Conservation (phyloP, 176 grass and related monocot genomes). For the Triticum urartu region DNA sequence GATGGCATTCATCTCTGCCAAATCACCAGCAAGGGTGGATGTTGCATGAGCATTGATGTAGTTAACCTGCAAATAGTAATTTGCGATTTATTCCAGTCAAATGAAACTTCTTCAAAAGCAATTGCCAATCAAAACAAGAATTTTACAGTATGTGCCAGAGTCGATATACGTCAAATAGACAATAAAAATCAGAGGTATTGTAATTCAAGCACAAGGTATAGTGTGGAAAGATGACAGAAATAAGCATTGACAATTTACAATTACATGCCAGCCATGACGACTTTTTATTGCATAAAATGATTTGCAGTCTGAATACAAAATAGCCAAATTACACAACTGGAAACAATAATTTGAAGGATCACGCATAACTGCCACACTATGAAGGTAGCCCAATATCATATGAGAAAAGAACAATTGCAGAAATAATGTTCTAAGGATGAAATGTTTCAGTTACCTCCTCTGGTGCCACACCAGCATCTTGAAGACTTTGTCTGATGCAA, state of each 20-base stretch:
- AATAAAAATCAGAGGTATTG: not conserved
- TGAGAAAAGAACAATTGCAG: not conserved
- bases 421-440: not conserved
- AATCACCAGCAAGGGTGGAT: constrained; percentile 91
- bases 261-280: not conserved
- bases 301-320: not conserved
- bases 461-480: constrained; percentile 85
- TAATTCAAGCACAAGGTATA: not conserved
- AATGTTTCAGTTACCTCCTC: constrained; percentile 68
- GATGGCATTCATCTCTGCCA: constrained; percentile 95
- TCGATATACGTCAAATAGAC: not conserved
- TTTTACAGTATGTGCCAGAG: not conserved
- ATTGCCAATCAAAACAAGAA: constrained; percentile 8
- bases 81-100: not conserved
- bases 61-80: constrained; percentile 75
- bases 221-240: not conserved
- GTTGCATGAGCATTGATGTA: constrained; percentile 98
- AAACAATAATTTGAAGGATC: not conserved
- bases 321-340: not conserved
- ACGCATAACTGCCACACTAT: not conserved
- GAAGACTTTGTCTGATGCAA: constrained; percentile 82
- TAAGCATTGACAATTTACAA: not conserved
- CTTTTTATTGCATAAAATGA: not conserved
- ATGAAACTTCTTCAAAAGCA: constrained; percentile 5
- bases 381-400: not conserved